A percentile compares a stretch with the other conserved stretches of the same genome.
phyloP scores from a whole-genome alignment of 306 rosid species.

The Clitoria ternatea region DNA sequence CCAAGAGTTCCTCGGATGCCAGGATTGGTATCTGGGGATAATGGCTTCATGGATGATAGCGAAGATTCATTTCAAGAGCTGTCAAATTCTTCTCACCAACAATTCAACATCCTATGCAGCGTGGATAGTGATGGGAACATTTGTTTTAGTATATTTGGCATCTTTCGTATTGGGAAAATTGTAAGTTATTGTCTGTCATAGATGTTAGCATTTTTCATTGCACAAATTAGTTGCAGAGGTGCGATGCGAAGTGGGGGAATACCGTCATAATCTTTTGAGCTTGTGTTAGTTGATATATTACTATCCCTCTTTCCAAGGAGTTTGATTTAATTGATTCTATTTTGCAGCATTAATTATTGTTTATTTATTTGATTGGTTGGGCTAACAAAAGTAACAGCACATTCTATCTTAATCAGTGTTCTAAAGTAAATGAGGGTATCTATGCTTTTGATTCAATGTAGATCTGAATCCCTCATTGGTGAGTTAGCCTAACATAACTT shows the following conservation, averaged over 20 bases:
- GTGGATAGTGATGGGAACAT: constrained; percentile 89
- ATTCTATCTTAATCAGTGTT: not conserved
- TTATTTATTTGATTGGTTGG: not conserved
- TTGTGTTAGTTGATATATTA: constrained; percentile 1
- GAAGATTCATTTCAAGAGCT: constrained; percentile 81
- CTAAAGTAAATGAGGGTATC: constrained; percentile 1
- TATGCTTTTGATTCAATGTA: not conserved
- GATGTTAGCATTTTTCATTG: constrained; percentile 10
- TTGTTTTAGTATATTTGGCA: constrained; percentile 93
- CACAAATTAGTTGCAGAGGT: constrained; percentile 10
- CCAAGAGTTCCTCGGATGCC: constrained; percentile 86
- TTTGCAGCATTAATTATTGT: not conserved
- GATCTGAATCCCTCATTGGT: not conserved
- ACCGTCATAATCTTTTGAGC: not conserved
- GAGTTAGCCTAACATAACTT: not conserved
- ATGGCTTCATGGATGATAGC: constrained; percentile 77
- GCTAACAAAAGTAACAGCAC: not conserved
- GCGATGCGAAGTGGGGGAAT: constrained; percentile 3
- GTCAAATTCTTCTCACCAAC: constrained; percentile 83
- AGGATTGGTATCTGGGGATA: constrained; percentile 89
- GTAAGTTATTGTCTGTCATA: constrained; percentile 46
- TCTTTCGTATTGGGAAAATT: constrained; percentile 77
- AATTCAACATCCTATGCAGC: constrained; percentile 81
- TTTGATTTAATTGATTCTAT: constrained; percentile 14
- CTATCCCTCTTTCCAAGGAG: not conserved